Base-by-base conservation (phyloP, 2,329 filamentous ascomycete species). In the Fusarium pseudoanthophilum region DNA sequence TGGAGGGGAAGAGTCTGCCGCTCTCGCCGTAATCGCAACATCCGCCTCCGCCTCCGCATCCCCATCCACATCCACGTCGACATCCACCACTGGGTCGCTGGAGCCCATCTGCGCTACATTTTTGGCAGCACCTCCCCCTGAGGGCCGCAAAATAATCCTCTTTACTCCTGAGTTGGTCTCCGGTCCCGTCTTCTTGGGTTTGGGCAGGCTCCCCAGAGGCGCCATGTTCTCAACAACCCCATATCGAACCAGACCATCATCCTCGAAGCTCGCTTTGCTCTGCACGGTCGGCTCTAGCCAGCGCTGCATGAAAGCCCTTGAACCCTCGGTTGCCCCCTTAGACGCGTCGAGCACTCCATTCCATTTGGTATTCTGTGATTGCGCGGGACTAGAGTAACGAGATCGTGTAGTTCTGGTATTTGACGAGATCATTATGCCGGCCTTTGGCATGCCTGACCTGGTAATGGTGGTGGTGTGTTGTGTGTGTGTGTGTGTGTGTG, bases 171-270 rank as follows among this genome's bases (percentile, higher is more conserved):
- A 65, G 24, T 72, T 73, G 59, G 78, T 75, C 67, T 81, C 76
- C 56, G 69, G 77, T 15, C 71, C 81, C 30, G 71, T 76, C 77
- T 79, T 83, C 79, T 84, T 86, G 42, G 82, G 87, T 82, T 89
- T 90, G 18, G 95, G 95, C 75, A 91, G 86, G 61, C 91, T 88
- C 45, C 95, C 95, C 63, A 97, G 84, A 32, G 95, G 92, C 60
- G 91, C 91, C 95, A 97, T 97, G 77, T 92, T 92, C 82, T 93
- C 92, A 66, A 97, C 85, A 24, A 97, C 93, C 72, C 93, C 93
- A 80, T 91, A 90, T 55, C 92, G 87, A 77, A 92, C 86, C 75
- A 96, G 87, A 49, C 92, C 93, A 64, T 88, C 90, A 80, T 97
- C 94, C 84, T 93, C 90, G 79, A 92, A 97, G 80, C 92, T 95